Base-by-base conservation (phyloP, 305 asterid genomes). In the Fraxinus baroniana region DNA sequence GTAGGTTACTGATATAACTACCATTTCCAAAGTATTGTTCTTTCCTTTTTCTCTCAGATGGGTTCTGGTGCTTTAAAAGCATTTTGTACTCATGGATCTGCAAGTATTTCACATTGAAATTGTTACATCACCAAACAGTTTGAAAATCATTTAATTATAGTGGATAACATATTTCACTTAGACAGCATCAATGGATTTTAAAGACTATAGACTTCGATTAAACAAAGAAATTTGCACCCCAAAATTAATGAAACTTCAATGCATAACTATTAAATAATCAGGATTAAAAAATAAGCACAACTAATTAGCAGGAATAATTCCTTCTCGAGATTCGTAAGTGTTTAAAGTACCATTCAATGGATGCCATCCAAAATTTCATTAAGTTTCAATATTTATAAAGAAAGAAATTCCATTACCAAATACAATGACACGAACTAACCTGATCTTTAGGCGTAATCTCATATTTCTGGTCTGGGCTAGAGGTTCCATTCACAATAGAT, bases 401-500 rank as follows among this genome's bases (percentile, higher is more conserved):
- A 64, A 18, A 78, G 66, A 20, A 32, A 74, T 3, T 1, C 2
- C 32, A 15, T 22, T 66, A 55, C 17, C 13, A 24, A 4, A 7
- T 26, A 76, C n/a, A 79, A 84, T 73, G 32, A 78, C 83, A 76
- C 44, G n/a, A 36, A 30, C 81, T 79, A 60, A 91, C 94, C 94
- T 88, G 90, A 78, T 86, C 86, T 26, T 80, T 84, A 60, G 86
- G 87, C 79, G 68, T 83, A 75, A 85, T 86, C 79, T 84, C 86
- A 72, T 85, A 89, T 83, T 84, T 87, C 84, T 83, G 78, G 76
- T 87, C 89, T 57, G 87, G 77, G 71, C 79, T 46, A 77, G 74
- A 80, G 80, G 89, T 85, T 71, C 80, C 94, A 76, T 81, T 85
- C 77, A 81, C 86, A 86, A 85, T 85, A 57, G 95, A 85, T 80